Evolutionary conservation across 495 filamentous ascomycete genomes (phyloP).

Genomic region (Filosporella fistucella): DNA sequence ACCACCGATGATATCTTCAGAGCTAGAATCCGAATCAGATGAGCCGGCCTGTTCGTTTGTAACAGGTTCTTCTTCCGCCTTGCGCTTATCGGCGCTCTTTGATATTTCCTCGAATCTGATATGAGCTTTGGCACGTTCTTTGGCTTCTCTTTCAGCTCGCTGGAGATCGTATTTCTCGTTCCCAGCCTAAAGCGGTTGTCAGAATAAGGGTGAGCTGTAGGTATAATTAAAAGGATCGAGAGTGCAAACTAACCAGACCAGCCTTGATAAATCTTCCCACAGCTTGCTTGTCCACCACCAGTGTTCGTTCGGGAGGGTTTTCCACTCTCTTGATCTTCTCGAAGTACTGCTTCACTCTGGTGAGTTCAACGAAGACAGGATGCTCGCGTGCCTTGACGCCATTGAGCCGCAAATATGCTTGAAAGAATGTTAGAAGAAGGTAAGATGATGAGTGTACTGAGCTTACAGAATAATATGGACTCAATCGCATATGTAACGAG

Average conservation of each 20-base stretch:
- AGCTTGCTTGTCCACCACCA: slow-evolving; percentile 73
- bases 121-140: slow-evolving; percentile 45
- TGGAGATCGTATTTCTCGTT: slow-evolving; percentile 58
- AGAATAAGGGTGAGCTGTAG: background rate
- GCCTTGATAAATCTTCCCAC: slow-evolving; percentile 76
- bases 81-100: slow-evolving; percentile 19
- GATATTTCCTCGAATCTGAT: slow-evolving; percentile 39
- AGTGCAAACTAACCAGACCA: slow-evolving; percentile 55
- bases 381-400: slow-evolving; percentile 78
- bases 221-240: background rate
- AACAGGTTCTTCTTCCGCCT: slow-evolving; percentile 30
- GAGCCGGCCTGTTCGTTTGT: slow-evolving; percentile 21
- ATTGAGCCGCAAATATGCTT: slow-evolving; percentile 76
- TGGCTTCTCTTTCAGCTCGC: slow-evolving; percentile 46
- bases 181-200: slow-evolving; percentile 42
- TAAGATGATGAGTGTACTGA: no score
- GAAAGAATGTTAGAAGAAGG: slow-evolving; percentile 24
- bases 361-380: slow-evolving; percentile 77
- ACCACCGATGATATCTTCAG: slow-evolving; percentile 14
- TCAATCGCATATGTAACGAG: slow-evolving; percentile 82
- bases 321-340: slow-evolving; percentile 76
- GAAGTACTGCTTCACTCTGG: slow-evolving; percentile 83
- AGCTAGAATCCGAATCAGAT: slow-evolving; percentile 23
- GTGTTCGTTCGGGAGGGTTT: slow-evolving; percentile 45
- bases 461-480: slow-evolving; percentile 83